Conservation (phyloP, 2,329 filamentous ascomycete genomes). For the Chrysosporium queenslandicum region DNA sequence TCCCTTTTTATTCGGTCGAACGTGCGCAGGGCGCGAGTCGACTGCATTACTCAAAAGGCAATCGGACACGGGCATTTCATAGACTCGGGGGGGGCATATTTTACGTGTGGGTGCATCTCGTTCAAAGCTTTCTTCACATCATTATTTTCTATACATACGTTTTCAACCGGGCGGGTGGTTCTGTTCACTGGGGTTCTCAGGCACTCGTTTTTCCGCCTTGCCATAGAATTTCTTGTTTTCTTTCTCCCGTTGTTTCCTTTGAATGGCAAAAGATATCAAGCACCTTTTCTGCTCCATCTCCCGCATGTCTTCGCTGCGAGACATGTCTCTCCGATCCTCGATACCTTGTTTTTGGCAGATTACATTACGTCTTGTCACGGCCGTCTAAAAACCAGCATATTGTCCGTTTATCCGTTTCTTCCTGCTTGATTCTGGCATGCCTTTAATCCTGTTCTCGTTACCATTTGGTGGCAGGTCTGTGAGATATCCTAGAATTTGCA, state of each 20-base stretch:
- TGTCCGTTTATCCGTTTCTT: background rate
- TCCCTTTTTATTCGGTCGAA: conserved; percentile 12
- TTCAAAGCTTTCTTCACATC: background rate
- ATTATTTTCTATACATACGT: conserved; percentile 10
- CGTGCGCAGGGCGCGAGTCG: conserved; percentile 17
- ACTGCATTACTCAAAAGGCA: conserved; percentile 9
- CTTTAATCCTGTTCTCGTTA: background rate
- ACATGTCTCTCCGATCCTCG: background rate
- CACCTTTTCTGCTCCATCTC: background rate
- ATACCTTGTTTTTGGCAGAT: background rate
- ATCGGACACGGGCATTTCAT: conserved; percentile 18
- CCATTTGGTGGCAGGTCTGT: background rate
- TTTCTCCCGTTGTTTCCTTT: background rate
- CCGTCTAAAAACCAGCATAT: conserved; percentile 14
- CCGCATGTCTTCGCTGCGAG: background rate
- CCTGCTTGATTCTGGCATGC: background rate
- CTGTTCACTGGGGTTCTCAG: conserved; percentile 8
- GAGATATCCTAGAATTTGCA: background rate
- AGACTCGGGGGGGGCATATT: conserved; percentile 20
- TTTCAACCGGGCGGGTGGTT: conserved; percentile 7
- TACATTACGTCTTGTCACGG: conserved; percentile 16
- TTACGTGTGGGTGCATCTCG: conserved; percentile 12
- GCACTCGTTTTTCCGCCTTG: conserved; percentile 4
- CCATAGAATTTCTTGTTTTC: conserved; percentile 2
- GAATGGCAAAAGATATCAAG: conserved; percentile 2